Percentiles rank a stretch among this genome's conserved stretches.
These are phyloP conservation scores for Balamuthia mandrillaris DNA, from an alignment of 208 protist genomes.

Conservation along the genomic window DNA sequence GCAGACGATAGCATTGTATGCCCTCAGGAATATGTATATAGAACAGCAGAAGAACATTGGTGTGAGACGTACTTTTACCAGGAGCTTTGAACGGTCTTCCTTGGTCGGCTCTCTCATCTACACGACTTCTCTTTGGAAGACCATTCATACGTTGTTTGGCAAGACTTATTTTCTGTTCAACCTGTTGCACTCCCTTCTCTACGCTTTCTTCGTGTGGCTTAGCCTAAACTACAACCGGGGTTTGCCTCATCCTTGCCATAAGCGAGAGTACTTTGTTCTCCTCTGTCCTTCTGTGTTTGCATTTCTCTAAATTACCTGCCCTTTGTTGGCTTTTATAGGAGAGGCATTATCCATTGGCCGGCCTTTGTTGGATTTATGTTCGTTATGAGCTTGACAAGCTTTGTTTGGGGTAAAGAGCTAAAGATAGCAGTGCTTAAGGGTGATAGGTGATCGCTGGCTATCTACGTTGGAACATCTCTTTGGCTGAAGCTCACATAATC, in stretches of 20 bases:
- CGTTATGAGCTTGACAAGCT: neutral
- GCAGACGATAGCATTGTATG: neutral
- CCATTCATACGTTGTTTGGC: neutral
- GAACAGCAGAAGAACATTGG: neutral
- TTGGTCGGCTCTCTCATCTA: neutral
- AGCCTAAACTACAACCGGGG: neutral
- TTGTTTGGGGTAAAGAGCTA: neutral
- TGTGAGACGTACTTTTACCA: neutral
- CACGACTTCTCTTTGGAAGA: neutral
- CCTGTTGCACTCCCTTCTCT: neutral
- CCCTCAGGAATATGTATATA: neutral
- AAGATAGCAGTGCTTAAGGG: neutral
- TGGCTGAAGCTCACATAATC: neutral
- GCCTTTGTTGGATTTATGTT: neutral
- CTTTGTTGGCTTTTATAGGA: neutral
- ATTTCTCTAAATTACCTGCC: neutral
- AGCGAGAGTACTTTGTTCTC: neutral
- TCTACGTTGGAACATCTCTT: no score
- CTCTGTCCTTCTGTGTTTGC: no score
- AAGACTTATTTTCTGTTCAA: slow-evolving; percentile 2
- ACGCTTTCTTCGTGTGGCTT: neutral
- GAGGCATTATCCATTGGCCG: neutral
- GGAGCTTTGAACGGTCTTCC: neutral
- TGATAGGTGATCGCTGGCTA: neutral
- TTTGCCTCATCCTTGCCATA: neutral